phyloP scores from a whole-genome alignment of 768 basidiomycete genomes.

The Exidia glandulosa region DNA sequence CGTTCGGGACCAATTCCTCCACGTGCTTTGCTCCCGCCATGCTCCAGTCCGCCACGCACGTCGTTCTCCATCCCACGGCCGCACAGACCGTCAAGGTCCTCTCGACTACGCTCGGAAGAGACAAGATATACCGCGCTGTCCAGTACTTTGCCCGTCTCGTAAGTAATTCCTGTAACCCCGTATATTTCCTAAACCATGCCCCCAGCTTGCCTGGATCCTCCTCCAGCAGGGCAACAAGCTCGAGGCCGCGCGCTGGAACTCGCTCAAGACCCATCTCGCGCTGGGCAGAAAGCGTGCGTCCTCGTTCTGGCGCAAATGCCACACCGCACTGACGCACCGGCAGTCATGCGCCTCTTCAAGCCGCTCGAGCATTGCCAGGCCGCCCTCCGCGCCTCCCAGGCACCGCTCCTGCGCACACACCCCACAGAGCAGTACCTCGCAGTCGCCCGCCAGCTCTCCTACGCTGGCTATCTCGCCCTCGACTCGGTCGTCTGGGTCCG shows the following conservation, averaged over 20 bases:
- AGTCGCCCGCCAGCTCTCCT: constrained; percentile 74
- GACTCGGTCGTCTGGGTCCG: constrained; percentile 83
- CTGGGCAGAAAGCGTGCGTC: constrained; percentile 73
- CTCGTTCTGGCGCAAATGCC: constrained; percentile 5
- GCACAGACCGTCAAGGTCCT: constrained; percentile 67
- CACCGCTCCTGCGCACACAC: constrained; percentile 29
- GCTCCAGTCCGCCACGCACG: constrained; percentile 21
- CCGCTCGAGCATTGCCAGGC: constrained; percentile 90
- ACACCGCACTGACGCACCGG: neutral
- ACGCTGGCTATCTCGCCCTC: constrained; percentile 77
- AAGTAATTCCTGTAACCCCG: no score
- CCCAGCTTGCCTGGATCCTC: constrained; percentile 79
- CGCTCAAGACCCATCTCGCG: constrained; percentile 77
- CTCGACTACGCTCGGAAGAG: constrained; percentile 74
- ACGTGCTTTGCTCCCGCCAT: neutral
- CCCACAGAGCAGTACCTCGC: constrained; percentile 64
- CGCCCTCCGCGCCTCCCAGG: constrained; percentile 59
- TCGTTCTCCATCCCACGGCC: constrained; percentile 77
- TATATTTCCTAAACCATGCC: no score
- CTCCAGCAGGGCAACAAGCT: constrained; percentile 56
- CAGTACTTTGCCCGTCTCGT: constrained; percentile 87
- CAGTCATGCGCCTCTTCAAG: constrained; percentile 90
- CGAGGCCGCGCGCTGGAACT: constrained; percentile 66
- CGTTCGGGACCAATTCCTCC: neutral
- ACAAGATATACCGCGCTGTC: constrained; percentile 86